Conservation (phyloP, 1,139 yeast species). For the Nakaseomyces kungkrabaensis region DNA sequence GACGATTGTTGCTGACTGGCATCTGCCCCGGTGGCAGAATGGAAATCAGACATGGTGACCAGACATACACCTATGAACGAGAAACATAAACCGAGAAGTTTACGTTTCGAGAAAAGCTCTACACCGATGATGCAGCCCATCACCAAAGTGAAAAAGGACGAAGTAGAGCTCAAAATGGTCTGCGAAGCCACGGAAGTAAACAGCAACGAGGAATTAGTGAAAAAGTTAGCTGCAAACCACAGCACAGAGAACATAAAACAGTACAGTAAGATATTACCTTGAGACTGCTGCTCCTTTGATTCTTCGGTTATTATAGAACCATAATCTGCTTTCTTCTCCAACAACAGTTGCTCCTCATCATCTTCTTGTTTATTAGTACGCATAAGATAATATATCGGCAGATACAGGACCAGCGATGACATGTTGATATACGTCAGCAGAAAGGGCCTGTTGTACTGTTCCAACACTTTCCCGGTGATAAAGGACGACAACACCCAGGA, state of each 20-base stretch:
- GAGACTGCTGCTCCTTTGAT: too few relatives aligned
- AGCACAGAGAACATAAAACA: slow-evolving; percentile 71
- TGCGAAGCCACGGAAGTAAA: slow-evolving; percentile 88
- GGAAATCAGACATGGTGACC: slow-evolving; percentile 52
- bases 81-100: slow-evolving; percentile 54
- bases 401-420: slow-evolving; percentile 63
- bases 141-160: slow-evolving; percentile 78
- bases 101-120: slow-evolving; percentile 54
- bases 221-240: slow-evolving; percentile 82
- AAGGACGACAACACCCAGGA: slow-evolving; percentile 84
- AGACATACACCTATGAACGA: slow-evolving; percentile 69
- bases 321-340: slow-evolving; percentile 12
- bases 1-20: slow-evolving; percentile 15
- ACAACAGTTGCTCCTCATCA: slow-evolving; percentile 13
- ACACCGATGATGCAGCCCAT: slow-evolving; percentile 62
- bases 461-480: slow-evolving; percentile 59
- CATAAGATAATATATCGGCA: slow-evolving; percentile 29
- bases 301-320: background rate
- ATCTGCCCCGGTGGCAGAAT: background rate
- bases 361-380: slow-evolving; percentile 40
- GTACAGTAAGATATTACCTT: slow-evolving; percentile 22
- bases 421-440: slow-evolving; percentile 84
- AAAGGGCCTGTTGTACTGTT: slow-evolving; percentile 75
- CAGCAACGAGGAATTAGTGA: slow-evolving; percentile 72
- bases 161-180: slow-evolving; percentile 78